Evolutionary conservation across 192 early-diverging fungal species (phyloP), one percentile per base, ranked within the genome.

Genomic region (Podila minutissima): DNA sequence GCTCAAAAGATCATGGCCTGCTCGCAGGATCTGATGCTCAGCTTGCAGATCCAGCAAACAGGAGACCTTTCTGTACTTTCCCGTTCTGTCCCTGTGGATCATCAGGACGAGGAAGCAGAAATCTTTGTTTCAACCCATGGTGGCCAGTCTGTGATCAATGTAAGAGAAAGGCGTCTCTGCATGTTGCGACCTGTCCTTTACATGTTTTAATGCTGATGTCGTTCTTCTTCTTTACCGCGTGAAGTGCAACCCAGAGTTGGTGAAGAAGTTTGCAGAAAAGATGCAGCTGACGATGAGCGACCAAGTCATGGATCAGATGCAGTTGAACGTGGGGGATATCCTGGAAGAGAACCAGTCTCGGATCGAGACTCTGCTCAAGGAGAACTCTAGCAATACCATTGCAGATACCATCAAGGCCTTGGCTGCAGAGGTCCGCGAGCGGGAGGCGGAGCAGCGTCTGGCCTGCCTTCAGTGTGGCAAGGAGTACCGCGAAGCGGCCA

Each of bases 1-100:
- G 83, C 74, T 6, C 48, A 62, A 19, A 81, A 66, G 31, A 86
- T 89, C 32, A 77, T 76, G 13, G 55, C 63, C 24, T 74, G 75
- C 75, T 75, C 85, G n/a, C 67, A 74, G 32, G 88, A 89, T 50
- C 71, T 89, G 62, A 86, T 89, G 85, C 59, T 89, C 9, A 85
- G 83, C 31, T 51, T 89, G 55, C 88, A 89, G 62, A 88, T 89
- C 32, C 86, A 87, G 55, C 86, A 88, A 38, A 86, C 88, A 8
- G 82, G 76, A 7, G 83, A 88, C 37, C 62, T 89, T 7, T 74
- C 78, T 15, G 79, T 87, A 15, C 71, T 89, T 6, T 51, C 74
- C 19, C 57, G 83, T 32, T n/a, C 63, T 3, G 53, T 87, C 11
- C 84, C 82, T 2, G 26, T 63, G 4, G 86, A 88, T 73, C 20